Evolutionary conservation across 2,329 filamentous ascomycete genomes (phyloP), one percentile per base, ranked within the genome.

Genomic region (Catunica adiposa): DNA sequence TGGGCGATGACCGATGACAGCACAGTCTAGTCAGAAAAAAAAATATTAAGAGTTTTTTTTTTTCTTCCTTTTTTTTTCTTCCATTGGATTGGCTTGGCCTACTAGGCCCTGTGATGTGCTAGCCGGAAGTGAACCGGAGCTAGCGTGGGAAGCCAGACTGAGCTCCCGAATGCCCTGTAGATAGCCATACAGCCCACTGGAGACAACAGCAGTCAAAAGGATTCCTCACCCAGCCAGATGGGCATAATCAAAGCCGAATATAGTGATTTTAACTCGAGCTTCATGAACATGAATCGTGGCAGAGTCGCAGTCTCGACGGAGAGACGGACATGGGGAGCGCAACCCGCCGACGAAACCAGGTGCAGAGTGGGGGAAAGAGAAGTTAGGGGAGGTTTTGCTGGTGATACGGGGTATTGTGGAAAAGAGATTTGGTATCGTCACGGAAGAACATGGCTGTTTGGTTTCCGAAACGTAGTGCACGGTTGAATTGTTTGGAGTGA

Each of bases 61-160:
- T n/a, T n/a, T n/a, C n/a, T n/a, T n/a, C n/a, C n/a, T n/a, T n/a
- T n/a, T n/a, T n/a, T n/a, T n/a, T 55, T 47, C 34, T 42, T 56
- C 9, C 38, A 14, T n/a, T 26, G 20, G 20, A 25, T 31, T 17
- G 23, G 23, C 20, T 20, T 8, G 11, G 4, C 25, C 17, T 15
- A 34, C 14, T 29, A 34, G 48, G 9, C 26, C 20, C 7, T 29
- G 15, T 8, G 20, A 29, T 25, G 29, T 2, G 17, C 29, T 20
- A 54, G 48, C 56, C 56, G 56, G 56, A 55, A 58, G 40, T 53
- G 53, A 47, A 55, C 56, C 56, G 56, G 53, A 58, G 56, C 25
- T 22, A 44, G 44, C 44, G 3, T 25, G 22, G 44, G 2, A 48
- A 48, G 31, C 22, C 23, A 6, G 34, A 29, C 38, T 23, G 51